Conservation (phyloP, 495 filamentous ascomycete genomes). For the Margaritispora aquatica region DNA sequence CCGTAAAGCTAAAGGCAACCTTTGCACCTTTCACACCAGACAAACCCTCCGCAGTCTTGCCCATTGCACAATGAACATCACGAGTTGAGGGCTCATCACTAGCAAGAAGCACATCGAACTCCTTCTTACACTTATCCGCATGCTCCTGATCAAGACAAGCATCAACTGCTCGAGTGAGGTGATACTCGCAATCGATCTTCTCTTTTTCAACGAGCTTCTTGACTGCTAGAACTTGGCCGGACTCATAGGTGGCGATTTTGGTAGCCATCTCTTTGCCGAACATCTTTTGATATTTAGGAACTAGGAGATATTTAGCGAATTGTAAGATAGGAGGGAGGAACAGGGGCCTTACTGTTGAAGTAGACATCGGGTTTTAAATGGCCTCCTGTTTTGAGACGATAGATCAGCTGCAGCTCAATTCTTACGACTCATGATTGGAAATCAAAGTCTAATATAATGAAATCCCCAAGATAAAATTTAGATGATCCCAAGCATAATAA, state of each 20-base stretch:
- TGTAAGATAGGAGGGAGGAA: slow-evolving; percentile 36
- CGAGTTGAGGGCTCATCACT: not conserved
- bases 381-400: slow-evolving; percentile 23
- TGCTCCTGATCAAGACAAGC: not conserved
- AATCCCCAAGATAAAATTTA: slow-evolving; percentile 53
- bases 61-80: slow-evolving; percentile 49
- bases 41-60: slow-evolving; percentile 78
- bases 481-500: slow-evolving; percentile 45
- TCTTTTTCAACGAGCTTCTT: slow-evolving; percentile 45
- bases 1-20: slow-evolving; percentile 49
- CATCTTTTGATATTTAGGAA: slow-evolving; percentile 36
- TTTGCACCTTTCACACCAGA: slow-evolving; percentile 31
- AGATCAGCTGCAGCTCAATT: not conserved
- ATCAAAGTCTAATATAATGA: not conserved
- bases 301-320: not conserved
- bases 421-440: too few species aligned
- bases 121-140: not conserved
- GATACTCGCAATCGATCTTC: slow-evolving; percentile 43
- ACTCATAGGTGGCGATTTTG: slow-evolving; percentile 48
- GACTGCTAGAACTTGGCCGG: slow-evolving; percentile 45
- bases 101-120: not conserved
- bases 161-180: slow-evolving; percentile 20
- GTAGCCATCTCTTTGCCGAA: slow-evolving; percentile 36
- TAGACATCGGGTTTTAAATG: slow-evolving; percentile 4
- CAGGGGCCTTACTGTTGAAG: not conserved